These are phyloP conservation scores for Podospora sp. DNA, from an alignment of 495 filamentous ascomycete genomes.

Conservation along the genomic window DNA sequence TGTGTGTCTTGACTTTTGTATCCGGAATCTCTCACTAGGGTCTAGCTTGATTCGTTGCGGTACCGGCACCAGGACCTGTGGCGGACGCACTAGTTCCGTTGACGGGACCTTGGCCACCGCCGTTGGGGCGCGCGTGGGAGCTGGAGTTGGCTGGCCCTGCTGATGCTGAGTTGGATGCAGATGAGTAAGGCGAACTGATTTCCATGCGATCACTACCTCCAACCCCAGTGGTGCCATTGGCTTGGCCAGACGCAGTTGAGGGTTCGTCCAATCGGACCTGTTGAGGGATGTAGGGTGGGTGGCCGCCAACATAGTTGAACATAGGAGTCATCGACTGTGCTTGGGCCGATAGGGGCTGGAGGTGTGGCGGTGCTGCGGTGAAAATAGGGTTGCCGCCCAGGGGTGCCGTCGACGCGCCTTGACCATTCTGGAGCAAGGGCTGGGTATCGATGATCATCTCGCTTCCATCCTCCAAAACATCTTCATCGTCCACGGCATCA, in stretches of 20 bases:
- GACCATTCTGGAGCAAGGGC: slow-evolving; percentile 23
- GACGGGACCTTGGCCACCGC: neutral
- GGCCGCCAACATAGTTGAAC: slow-evolving; percentile 26
- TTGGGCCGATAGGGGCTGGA: neutral
- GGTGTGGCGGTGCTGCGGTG: slow-evolving; percentile 17
- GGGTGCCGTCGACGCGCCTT: neutral
- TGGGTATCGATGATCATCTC: slow-evolving; percentile 46
- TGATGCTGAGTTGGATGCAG: neutral
- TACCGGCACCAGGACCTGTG: neutral
- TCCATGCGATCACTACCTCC: neutral
- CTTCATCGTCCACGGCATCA: slow-evolving; percentile 46
- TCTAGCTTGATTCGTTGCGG: neutral
- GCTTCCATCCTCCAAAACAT: slow-evolving; percentile 46
- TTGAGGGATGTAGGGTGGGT: slow-evolving; percentile 19
- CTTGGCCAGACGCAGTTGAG: neutral
- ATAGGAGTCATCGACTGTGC: slow-evolving; percentile 11
- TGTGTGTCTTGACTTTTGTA: no score
- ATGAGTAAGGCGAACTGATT: neutral
- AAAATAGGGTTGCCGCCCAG: slow-evolving; percentile 10
- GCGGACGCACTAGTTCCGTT: neutral
- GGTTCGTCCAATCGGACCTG: neutral
- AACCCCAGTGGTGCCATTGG: neutral
- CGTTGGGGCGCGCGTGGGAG: neutral
- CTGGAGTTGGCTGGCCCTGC: neutral
- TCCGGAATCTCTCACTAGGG: neutral